These are phyloP conservation scores for Pisolithus marmoratus DNA, from an alignment of 768 basidiomycete genomes.

Conservation along the genomic window DNA sequence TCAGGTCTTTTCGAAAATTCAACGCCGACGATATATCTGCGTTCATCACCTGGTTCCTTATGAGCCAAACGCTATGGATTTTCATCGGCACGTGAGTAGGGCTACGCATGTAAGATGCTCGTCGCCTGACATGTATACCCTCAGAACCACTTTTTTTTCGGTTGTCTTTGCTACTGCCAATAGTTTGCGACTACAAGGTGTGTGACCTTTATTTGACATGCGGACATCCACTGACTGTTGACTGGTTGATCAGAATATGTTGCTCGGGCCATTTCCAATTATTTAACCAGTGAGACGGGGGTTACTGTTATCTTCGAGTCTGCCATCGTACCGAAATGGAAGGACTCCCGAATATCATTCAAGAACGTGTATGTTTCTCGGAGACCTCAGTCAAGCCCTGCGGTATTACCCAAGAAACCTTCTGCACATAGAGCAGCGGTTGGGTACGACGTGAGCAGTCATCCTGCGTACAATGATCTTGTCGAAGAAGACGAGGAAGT, in stretches of 20 bases:
- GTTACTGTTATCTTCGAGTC: conserved; percentile 95
- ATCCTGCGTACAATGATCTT: conserved; percentile 60
- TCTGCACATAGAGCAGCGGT: conserved; percentile 51
- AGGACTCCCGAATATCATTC: conserved; percentile 92
- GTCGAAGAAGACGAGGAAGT: conserved; percentile 55
- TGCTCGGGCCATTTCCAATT: conserved; percentile 84
- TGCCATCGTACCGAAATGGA: conserved; percentile 97
- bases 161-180: conserved; percentile 87
- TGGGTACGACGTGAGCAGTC: conserved; percentile 73
- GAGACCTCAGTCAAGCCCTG: conserved; percentile 40
- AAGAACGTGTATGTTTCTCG: conserved; percentile 94
- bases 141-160: conserved; percentile 91
- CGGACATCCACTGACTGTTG: neutral
- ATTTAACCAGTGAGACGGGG: conserved; percentile 89
- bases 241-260: conserved; percentile 55
- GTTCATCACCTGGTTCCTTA: conserved; percentile 91
- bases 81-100: conserved; percentile 62
- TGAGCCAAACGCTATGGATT: conserved; percentile 96
- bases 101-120: neutral
- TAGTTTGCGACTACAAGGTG: conserved; percentile 80
- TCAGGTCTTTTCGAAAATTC: conserved; percentile 89
- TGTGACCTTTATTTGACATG: conserved; percentile 11
- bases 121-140: conserved; percentile 2
- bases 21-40: conserved; percentile 97
- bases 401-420: conserved; percentile 11